Evolutionary conservation across 139 green algal species (phyloP), one percentile per base, ranked within the genome.

Genomic region (Diplosphaera chodatii): DNA sequence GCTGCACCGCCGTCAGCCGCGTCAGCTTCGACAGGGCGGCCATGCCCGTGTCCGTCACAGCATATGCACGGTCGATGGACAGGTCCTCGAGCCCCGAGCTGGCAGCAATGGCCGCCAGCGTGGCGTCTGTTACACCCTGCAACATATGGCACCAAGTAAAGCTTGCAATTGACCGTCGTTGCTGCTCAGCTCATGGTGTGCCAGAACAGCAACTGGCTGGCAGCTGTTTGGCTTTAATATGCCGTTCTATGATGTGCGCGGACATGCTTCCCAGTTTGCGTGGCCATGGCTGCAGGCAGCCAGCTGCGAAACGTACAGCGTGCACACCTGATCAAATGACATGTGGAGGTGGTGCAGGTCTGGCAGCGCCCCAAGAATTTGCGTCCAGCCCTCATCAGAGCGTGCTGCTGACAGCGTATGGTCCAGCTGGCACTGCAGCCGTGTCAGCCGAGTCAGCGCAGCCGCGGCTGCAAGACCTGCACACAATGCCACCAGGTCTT

Each of bases 1-100:
- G 71, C 66, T 63, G 66, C 41, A 89, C 68, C 30, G 71, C 78
- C 29, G 64, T 62, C 71, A 88, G 66, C 22, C 73, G 66, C 20
- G 63, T 23, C 1, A 72, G 27, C 3, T 20, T 2, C 10, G 22
- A 32, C 32, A 75, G 55, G 0, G 33, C 23, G 6, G 23, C n/a
- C 66, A 78, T 59, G 8, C 66, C 66, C 2, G 48, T 27, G 59
- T 78, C 73, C 8, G 72, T 77, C 28, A 77, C 59, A 4, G 55
- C 23, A 41, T 77, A 67, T n/a, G 65, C 71, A 27, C 40, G 20
- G 22, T 56, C 67, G 3, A 79, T 63, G 68, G 74, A 63, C 4
- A 79, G 68, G 56, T 69, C 68, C 63, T 69, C 63, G 22, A 79
- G 74, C 34, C 64, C 63, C 1, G 31, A 48, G 23, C 71, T 33